Evolutionary conservation across 2,329 filamentous ascomycete genomes (phyloP), one percentile per base, ranked within the genome.

Genomic region (Pseudofabraea citricarpa): DNA sequence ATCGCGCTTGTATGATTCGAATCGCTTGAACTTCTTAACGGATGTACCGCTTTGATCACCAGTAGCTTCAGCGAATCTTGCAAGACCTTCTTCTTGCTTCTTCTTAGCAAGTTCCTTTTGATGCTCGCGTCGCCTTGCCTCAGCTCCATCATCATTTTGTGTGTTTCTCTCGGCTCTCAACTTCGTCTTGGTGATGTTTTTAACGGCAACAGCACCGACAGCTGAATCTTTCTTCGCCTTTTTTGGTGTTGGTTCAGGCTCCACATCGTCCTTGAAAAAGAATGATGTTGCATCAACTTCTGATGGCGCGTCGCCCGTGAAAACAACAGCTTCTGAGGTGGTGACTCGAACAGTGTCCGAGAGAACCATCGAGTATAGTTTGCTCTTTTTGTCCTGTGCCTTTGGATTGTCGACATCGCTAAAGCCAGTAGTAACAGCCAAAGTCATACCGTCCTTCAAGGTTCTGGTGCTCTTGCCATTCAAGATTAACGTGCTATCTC

Each of bases 1-100:
- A 64, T 97, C 93, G 48, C 91, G 82, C 73, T 97, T 98, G 72
- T 98, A 98, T 0, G 93, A 98, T 66, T 98, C 93, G 61, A 97
- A 98, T 44, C 90, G 87, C 72, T 97, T 97, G 74, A 98, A 97
- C 69, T 91, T 95, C 75, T 97, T 97, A 64, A 94, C 85, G 53
- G 93, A 85, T n/a, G 83, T 83, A 24, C 91, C 93, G 58, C 95
- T 93, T 51, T 91, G 75, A 45, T 85, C 88, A 46, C 83, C 85
- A 0, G 86, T 90, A 1, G 87, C 87, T 59, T 95, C 89, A 32
- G 88, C 81, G 62, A 94, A 98, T 50, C 89, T 79, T 15, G 83
- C 85, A 19, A 95, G 67, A 41, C 93, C 93, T 57, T 95, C 87
- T 55, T 84, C 83, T 57, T 95, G 90, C 69, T 96, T 97, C 73